Evolutionary conservation across 176 grass and related monocot species (phyloP), one percentile per base, ranked within the genome.

Genomic region (Carex parvula): DNA sequence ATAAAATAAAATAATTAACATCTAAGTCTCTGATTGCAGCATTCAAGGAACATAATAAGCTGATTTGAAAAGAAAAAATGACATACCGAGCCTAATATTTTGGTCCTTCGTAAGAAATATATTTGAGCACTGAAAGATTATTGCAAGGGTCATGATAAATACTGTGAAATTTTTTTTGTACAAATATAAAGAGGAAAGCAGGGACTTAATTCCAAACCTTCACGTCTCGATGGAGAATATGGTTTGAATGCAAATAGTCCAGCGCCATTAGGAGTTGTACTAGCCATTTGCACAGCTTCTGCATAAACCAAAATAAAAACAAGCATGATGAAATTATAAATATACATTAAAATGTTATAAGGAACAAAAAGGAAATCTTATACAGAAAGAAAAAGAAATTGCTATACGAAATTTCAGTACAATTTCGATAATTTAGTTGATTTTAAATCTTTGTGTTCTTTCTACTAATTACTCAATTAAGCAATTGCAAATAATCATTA

Each of bases 141-240:
- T 35, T 65, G 56, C 37, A 53, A 82, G 30, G 80, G 8, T 15
- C 35, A 87, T 3, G 86, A 84, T 83, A 92, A 83, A 63, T 57
- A 74, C 55, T 64, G 13, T 58, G 11, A 63, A 56, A 50, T 71
- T 9, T 67, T 72, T 72, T 74, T 22, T 75, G 59, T 66, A 2
- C 53, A 87, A 82, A 57, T 12, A 46, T 13, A 41, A 59, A 63
- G 20, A 81, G 68, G 61, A 83, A 84, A 15, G 70, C 10, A 81
- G 21, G 74, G 29, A 30, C 44, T n/a, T 74, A 85, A 64, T 73
- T 80, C 79, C 50, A 3, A 85, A 98, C 95, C 92, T 98, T 98
- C 59, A 98, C 95, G 88, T 98, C 92, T 4, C 92, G 87, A 91
- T 98, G 95, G 66, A 98, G 91, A 71, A 98, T 95, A 90, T 98